Evolutionary conservation across 2,329 filamentous ascomycete species (phyloP), one percentile per base, ranked within the genome.

Genomic region (Penicillium sp.): DNA sequence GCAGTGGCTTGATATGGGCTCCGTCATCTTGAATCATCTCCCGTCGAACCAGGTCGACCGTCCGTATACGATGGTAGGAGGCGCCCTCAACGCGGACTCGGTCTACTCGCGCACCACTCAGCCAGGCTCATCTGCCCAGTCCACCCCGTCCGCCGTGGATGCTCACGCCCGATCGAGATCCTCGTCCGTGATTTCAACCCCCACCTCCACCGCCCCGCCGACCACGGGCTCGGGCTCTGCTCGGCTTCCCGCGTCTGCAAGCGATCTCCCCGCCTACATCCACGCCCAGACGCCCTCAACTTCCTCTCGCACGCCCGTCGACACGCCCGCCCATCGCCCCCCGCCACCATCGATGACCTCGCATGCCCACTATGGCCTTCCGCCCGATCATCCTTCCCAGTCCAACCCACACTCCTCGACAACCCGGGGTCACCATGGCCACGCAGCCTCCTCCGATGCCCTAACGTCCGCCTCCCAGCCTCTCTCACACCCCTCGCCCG

Each of bases 21-120:
- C 79, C 66, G 70, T 82, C 59, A 72, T 81, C 63, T 69, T 81
- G 61, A 75, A 74, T 72, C 88, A 91, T 75, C 83, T 83, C 74
- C 82, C 83, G 72, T 80, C 86, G 69, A 83, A 88, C 72, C 77
- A 83, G 60, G 77, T 81, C 61, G 80, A 82, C 72, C 84, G 85
- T 29, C 25, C 28, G 12, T 39, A 33, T 73, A 86, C 83, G 77
- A 85, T 88, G 74, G 73, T 78, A 62, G 75, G 74, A 68, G 69
- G 69, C 57, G 65, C 70, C 59, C 61, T 69, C 58, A 65, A 63
- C 53, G 46, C 61, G 43, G 73, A 75, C 61, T 68, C 69, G 35
- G 55, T 61, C 41, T 66, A 65, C 61, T 58, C 61, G 29, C 60
- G 57, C 53, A 45, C 56, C 53, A 48, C 57, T 53, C 43, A 58